These are phyloP conservation scores for Fusarium aywerte DNA, from an alignment of 2,329 filamentous ascomycete genomes.

Conservation along the genomic window DNA sequence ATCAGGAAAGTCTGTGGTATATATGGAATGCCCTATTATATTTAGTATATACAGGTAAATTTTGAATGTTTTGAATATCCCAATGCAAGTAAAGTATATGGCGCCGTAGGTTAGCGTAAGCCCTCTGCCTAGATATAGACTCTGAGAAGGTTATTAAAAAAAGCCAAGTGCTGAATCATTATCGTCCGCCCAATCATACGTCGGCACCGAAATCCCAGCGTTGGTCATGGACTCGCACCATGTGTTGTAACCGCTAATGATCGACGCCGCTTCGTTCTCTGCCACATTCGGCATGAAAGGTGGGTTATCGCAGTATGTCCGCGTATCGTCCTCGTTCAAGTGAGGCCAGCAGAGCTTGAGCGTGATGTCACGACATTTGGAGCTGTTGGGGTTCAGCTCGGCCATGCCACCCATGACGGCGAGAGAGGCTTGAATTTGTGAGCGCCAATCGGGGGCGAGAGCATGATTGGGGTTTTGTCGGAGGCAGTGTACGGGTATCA, in stretches of 20 bases:
- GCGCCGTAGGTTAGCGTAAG: too few relatives aligned
- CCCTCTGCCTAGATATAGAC: too few relatives aligned
- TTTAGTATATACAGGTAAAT: too few relatives aligned
- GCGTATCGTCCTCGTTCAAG: constrained; percentile 19
- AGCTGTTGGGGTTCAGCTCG: constrained; percentile 35
- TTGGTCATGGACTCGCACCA: constrained; percentile 38
- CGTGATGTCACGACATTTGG: constrained; percentile 37
- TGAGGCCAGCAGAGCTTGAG: constrained; percentile 38
- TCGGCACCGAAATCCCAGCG: constrained; percentile 12
- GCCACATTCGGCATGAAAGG: constrained; percentile 16
- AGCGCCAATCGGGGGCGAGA: constrained; percentile 24
- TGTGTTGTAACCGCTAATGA: constrained; percentile 32
- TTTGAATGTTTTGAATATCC: too few relatives aligned
- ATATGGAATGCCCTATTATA: too few relatives aligned
- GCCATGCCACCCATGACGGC: constrained; percentile 33
- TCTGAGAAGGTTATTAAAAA: constrained; percentile 12
- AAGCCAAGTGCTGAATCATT: constrained; percentile 22
- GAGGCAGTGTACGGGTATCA: constrained; percentile 31
- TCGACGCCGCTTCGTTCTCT: constrained; percentile 33
- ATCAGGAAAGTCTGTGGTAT: too few relatives aligned
- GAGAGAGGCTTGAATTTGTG: constrained; percentile 30
- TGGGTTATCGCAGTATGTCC: constrained; percentile 12
- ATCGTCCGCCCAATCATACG: constrained; percentile 33
- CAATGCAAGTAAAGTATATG: too few relatives aligned
- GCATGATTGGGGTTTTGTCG: constrained; percentile 24